Percentiles rank a stretch among this genome's conserved stretches.
Conservation (phyloP, 306 rosid species). For the Malus sieversii region DNA sequence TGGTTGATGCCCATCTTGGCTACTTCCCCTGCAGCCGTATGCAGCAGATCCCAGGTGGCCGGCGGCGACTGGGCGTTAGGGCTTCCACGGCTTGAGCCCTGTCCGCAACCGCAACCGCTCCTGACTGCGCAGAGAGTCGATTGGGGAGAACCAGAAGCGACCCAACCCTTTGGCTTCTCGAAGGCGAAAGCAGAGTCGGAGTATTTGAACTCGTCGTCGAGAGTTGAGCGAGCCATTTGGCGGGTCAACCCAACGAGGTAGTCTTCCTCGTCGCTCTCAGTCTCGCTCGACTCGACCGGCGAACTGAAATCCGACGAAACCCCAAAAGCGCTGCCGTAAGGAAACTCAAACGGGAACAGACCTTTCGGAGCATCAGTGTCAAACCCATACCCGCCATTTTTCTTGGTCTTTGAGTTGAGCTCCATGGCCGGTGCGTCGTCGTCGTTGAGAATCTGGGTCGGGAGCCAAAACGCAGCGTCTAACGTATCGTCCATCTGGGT, state of each 20-base stretch:
- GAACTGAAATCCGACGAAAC: constrained; percentile 41
- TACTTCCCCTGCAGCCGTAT: constrained; percentile 61
- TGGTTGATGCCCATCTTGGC: constrained; percentile 45
- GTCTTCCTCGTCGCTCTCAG: constrained; percentile 76
- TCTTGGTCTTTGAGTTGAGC: background rate
- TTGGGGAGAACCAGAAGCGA: constrained; percentile 46
- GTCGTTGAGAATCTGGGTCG: constrained; percentile 46
- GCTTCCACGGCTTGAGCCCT: constrained; percentile 51
- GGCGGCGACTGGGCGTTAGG: constrained; percentile 36
- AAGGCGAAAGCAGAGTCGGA: background rate
- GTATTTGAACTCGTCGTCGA: constrained; percentile 14
- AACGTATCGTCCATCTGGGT: constrained; percentile 41
- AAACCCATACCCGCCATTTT: background rate
- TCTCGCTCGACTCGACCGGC: constrained; percentile 65
- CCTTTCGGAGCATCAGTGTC: background rate
- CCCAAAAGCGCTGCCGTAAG: constrained; percentile 22
- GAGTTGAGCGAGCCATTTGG: constrained; percentile 42
- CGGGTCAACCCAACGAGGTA: constrained; percentile 55
- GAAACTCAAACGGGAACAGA: constrained; percentile 30
- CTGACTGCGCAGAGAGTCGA: constrained; percentile 52
- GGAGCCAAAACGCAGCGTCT: constrained; percentile 72
- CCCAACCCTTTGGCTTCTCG: constrained; percentile 24
- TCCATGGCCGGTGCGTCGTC: background rate
- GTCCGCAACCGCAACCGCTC: constrained; percentile 37
- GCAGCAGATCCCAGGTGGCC: constrained; percentile 59